Evolutionary conservation across 2,329 filamentous ascomycete species (phyloP), one percentile per base, ranked within the genome.

Genomic region (Calonectria pauciramosa): DNA sequence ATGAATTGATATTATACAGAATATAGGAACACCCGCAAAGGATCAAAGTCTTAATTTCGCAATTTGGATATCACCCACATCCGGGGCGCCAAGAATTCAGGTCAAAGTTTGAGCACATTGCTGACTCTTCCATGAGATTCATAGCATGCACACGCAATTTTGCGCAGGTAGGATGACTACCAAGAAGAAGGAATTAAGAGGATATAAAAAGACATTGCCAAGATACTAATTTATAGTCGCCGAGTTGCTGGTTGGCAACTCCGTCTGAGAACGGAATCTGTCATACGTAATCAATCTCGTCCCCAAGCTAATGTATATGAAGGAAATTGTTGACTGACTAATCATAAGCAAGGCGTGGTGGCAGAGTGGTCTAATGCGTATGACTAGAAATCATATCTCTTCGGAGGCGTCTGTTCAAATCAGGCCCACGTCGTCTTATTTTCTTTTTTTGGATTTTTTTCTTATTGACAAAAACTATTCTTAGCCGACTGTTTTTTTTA

Each of bases 351-450:
- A 72, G 70, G 65, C 70, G 54, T 47, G 65, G 70, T 72, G 70
- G 70, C 70, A 72, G 70, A 72, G 70, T 72, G 70, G 70, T 72
- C 70, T 72, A 72, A 72, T 72, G 70, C 64, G 70, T 72, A 68
- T 72, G 70, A 72, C 70, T 72, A 72, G 70, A 72, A 72, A 72
- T 72, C 70, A 72, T 68, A 72, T 72, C 70, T 72, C 70, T 41
- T 72, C 70, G 70, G 70, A 72, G 70, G 70, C 70, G 70, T 72
- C 70, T 72, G 70, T 72, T 72, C 70, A 26, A 72, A 72, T 72
- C 70, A 72, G 70, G 70, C 70, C 70, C 65, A 49, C 54, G 70
- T 72, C 70, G 70, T 23, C 4, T 7, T n/a, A 44, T 1, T 47
- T 36, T 32, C 18, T 56, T 56, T 56, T 54, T 56, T 28, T 14